Evolutionary conservation across 2,329 filamentous ascomycete species (phyloP).

Genomic region (Thielaviopsis musarum): DNA sequence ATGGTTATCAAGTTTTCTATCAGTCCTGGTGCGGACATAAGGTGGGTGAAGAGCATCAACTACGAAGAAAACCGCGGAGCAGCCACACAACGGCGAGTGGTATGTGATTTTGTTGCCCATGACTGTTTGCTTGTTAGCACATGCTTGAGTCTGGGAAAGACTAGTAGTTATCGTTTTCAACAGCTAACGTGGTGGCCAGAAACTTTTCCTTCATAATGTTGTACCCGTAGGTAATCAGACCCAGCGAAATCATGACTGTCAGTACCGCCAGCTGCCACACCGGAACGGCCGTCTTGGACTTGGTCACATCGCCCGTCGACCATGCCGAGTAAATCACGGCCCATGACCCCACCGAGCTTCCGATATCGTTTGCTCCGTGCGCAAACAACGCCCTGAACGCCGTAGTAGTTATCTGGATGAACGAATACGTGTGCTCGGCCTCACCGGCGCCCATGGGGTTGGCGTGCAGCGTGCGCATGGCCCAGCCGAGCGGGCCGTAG

Average conservation of each 20-base stretch:
- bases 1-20: too few relatives aligned
- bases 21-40: too few relatives aligned
- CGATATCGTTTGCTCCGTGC: constrained; percentile 64
- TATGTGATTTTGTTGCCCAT: constrained; percentile 73
- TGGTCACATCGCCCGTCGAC: constrained; percentile 28
- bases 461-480: constrained; percentile 58
- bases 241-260: constrained; percentile 43
- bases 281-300: constrained; percentile 46
- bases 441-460: constrained; percentile 57
- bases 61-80: constrained; percentile 24
- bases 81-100: constrained; percentile 39
- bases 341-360: constrained; percentile 54
- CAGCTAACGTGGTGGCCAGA: too few relatives aligned
- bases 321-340: constrained; percentile 54
- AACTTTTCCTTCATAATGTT: constrained; percentile 54
- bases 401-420: constrained; percentile 47
- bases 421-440: constrained; percentile 53
- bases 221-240: constrained; percentile 60
- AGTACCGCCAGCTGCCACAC: constrained; percentile 66
- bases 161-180: too few relatives aligned
- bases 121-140: constrained; percentile 22
- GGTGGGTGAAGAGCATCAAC: too few relatives aligned
- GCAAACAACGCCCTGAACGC: constrained; percentile 59
- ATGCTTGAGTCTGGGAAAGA: too few relatives aligned
- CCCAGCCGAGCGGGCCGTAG: constrained; percentile 59